phyloP scores from a whole-genome alignment of 768 basidiomycete genomes.

The Leccinum barrowsii region DNA sequence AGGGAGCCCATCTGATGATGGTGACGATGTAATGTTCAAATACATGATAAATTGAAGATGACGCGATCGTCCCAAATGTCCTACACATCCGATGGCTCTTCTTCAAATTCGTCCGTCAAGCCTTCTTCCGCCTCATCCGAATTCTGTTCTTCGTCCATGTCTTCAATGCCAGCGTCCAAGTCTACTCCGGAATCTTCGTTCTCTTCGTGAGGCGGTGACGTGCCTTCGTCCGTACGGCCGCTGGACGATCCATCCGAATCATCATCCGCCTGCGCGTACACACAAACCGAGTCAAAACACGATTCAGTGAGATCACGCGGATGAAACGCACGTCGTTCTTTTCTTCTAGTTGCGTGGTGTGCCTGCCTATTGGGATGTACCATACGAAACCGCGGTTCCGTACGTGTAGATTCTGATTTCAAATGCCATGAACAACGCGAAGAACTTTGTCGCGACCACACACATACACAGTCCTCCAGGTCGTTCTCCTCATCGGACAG shows the following conservation, averaged over 20 bases:
- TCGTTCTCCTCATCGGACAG: slow-evolving; percentile 82
- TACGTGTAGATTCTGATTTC: slow-evolving; percentile 50
- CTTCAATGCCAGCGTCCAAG: slow-evolving; percentile 37
- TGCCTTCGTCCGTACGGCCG: slow-evolving; percentile 28
- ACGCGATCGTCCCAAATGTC: background rate
- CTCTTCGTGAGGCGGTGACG: slow-evolving; percentile 34
- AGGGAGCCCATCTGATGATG: background rate
- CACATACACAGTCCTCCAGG: slow-evolving; percentile 67
- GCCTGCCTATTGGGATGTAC: slow-evolving; percentile 70
- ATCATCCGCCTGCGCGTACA: slow-evolving; percentile 30
- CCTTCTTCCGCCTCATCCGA: slow-evolving; percentile 41
- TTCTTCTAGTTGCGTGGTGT: slow-evolving; percentile 74
- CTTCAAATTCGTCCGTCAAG: slow-evolving; percentile 52
- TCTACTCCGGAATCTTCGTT: slow-evolving; percentile 39
- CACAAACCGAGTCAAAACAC: background rate
- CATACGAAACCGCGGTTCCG: slow-evolving; percentile 64
- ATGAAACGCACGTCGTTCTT: slow-evolving; percentile 67
- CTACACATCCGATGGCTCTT: slow-evolving; percentile 35
- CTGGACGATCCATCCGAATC: slow-evolving; percentile 34
- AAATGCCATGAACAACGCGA: background rate
- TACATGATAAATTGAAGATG: background rate
- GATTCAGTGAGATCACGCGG: background rate
- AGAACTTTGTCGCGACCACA: background rate
- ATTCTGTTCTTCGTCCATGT: slow-evolving; percentile 43
- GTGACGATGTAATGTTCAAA: background rate